phyloP scores from a whole-genome alignment of 441 rosid species.

The Populus hybrid region DNA sequence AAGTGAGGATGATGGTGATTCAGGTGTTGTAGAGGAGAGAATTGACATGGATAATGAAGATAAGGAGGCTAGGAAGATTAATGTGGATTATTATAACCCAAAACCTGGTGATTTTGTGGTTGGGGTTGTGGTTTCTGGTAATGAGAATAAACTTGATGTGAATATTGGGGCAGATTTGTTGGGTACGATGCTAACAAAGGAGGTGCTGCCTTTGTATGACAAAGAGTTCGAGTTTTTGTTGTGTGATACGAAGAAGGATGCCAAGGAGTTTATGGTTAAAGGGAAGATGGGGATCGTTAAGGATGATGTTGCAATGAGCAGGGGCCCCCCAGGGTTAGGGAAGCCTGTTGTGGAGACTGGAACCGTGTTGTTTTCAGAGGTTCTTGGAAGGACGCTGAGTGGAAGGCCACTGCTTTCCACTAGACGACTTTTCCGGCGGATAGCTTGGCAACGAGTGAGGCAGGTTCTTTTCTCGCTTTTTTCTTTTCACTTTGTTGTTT shows the following conservation, averaged over 20 bases:
- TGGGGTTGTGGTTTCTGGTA: conserved; percentile 93
- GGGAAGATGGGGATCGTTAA: conserved; percentile 88
- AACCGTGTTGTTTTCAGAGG: conserved; percentile 79
- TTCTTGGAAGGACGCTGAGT: conserved; percentile 83
- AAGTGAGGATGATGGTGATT: conserved; percentile 22
- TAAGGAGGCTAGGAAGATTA: conserved; percentile 32
- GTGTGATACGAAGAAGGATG: conserved; percentile 61
- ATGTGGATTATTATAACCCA: conserved; percentile 75
- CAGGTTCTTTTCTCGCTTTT: conserved; percentile 77
- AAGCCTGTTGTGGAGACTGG: conserved; percentile 85
- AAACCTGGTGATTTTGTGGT: conserved; percentile 77
- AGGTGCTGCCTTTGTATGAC: conserved; percentile 72
- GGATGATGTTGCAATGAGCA: conserved; percentile 50
- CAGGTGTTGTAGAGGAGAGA: conserved; percentile 28
- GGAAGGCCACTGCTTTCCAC: conserved; percentile 88
- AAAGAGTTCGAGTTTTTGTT: conserved; percentile 64
- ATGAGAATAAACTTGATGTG: conserved; percentile 88
- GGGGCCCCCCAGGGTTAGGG: conserved; percentile 37
- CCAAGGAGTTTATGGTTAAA: conserved; percentile 49
- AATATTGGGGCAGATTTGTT: conserved; percentile 77
- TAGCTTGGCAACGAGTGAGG: conserved; percentile 98
- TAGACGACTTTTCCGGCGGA: conserved; percentile 56
- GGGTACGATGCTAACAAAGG: conserved; percentile 92
- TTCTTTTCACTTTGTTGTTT: conserved; percentile 15
- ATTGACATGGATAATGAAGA: conserved; percentile 18